phyloP scores from a whole-genome alignment of 2,329 filamentous ascomycete genomes.

The Paraconiothyrium brasiliense region DNA sequence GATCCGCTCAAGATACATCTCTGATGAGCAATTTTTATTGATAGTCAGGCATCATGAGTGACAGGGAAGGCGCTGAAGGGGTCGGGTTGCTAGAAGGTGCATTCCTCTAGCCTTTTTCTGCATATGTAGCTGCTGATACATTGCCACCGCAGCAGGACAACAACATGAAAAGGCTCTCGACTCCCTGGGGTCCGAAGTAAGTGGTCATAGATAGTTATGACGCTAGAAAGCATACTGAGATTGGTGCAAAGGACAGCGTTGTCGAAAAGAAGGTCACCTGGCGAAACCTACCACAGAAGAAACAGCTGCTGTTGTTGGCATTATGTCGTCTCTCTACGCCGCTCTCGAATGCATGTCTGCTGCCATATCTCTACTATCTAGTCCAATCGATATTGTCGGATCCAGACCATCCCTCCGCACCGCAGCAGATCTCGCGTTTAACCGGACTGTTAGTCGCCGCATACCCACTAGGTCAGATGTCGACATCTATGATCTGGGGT shows the following conservation, averaged over 20 bases:
- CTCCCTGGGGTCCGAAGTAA: neutral
- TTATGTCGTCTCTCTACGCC: conserved; percentile 82
- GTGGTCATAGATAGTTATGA: neutral
- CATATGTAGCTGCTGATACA: neutral
- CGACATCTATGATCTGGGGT: conserved; percentile 84
- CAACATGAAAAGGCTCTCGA: conserved; percentile 20
- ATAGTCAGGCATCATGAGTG: conserved; percentile 15
- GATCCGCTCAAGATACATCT: neutral
- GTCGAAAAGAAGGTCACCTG: conserved; percentile 66
- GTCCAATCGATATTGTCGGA: conserved; percentile 71
- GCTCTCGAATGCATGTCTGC: conserved; percentile 71
- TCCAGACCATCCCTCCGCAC: conserved; percentile 59
- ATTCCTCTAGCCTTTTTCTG: neutral
- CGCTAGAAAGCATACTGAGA: neutral
- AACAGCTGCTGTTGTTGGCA: conserved; percentile 78
- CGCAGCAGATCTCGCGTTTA: conserved; percentile 73
- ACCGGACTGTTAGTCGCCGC: conserved; percentile 79
- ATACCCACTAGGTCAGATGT: conserved; percentile 81
- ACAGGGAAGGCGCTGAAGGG: conserved; percentile 22
- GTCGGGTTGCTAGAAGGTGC: conserved; percentile 30
- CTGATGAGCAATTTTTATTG: conserved; percentile 14
- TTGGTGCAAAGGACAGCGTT: neutral
- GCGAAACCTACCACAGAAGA: conserved; percentile 76
- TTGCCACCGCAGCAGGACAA: neutral
- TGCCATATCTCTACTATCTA: conserved; percentile 84